Conservation (phyloP, 1,284 basidiomycete species). For the Stygiomarasmius scandens region DNA sequence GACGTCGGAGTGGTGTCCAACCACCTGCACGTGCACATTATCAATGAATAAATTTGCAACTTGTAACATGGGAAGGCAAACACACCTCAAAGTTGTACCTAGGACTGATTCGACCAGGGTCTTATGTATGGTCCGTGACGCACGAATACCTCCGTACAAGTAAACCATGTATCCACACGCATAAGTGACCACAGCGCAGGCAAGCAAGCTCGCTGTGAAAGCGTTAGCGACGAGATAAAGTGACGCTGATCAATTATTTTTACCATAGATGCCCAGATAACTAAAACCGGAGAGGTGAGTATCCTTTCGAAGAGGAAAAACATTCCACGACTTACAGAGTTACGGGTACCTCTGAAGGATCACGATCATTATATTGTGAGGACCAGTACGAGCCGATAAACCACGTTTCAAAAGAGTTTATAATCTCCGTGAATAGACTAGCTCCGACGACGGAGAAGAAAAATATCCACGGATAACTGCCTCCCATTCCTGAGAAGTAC, state of each 20-base stretch:
- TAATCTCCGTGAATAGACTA: neutral
- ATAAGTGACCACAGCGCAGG: constrained; percentile 1
- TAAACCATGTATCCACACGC: constrained; percentile 17
- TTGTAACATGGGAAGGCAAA: neutral
- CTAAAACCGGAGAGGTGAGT: constrained; percentile 14
- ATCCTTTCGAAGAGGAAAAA: neutral
- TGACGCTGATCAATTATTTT: neutral
- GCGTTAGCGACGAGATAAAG: neutral
- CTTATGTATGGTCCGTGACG: constrained; percentile 61
- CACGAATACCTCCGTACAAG: constrained; percentile 46
- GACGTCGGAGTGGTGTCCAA: constrained; percentile 60
- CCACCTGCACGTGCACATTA: constrained; percentile 16
- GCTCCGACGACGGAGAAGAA: constrained; percentile 34
- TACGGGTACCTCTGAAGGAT: constrained; percentile 39
- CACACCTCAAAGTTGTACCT: constrained; percentile 41
- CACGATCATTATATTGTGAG: constrained; percentile 46
- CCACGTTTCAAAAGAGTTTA: constrained; percentile 37
- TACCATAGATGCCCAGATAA: constrained; percentile 45
- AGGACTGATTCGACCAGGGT: constrained; percentile 59
- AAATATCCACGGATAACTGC: constrained; percentile 35
- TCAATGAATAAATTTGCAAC: too few relatives aligned
- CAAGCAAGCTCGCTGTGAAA: constrained; percentile 7
- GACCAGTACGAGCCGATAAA: constrained; percentile 52
- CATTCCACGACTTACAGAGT: constrained; percentile 37
- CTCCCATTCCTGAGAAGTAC: constrained; percentile 43